Percentiles rank a stretch among this genome's conserved stretches.
phyloP scores from a whole-genome alignment of 768 basidiomycete genomes.

The Leccinellum luteum region DNA sequence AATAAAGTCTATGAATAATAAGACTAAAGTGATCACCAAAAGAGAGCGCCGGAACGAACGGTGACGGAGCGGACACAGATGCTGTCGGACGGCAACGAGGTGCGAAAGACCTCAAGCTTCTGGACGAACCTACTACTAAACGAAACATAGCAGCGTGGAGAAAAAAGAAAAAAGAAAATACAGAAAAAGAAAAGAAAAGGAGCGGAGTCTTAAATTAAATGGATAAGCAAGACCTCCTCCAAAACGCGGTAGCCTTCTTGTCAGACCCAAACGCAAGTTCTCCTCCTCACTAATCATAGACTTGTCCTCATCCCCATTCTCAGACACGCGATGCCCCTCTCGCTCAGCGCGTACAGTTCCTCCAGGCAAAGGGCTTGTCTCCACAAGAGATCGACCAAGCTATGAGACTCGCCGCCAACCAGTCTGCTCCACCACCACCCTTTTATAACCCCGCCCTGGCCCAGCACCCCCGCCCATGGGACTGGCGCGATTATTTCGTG shows the following conservation, averaged over 20 bases:
- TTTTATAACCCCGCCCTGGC: constrained; percentile 42
- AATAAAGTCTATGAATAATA: no score
- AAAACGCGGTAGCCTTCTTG: constrained; percentile 82
- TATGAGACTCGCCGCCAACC: constrained; percentile 56
- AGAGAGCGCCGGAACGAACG: constrained; percentile 4
- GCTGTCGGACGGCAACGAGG: constrained; percentile 17
- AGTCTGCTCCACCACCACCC: constrained; percentile 19
- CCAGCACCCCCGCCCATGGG: constrained; percentile 56
- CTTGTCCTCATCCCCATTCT: constrained; percentile 1
- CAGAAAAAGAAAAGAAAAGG: not conserved
- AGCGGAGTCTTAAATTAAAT: constrained; percentile 34
- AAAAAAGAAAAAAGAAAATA: not conserved
- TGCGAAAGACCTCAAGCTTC: constrained; percentile 5
- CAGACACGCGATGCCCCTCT: constrained; percentile 79
- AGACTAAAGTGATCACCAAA: constrained; percentile 4
- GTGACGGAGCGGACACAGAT: constrained; percentile 3
- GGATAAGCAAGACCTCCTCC: constrained; percentile 71
- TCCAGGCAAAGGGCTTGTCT: constrained; percentile 92
- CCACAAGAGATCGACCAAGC: constrained; percentile 84
- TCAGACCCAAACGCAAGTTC: constrained; percentile 71
- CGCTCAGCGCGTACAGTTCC: constrained; percentile 84
- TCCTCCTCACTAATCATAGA: not conserved
- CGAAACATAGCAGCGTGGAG: constrained; percentile 28
- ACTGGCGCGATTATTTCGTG: constrained; percentile 98
- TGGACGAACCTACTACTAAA: constrained; percentile 8